These are phyloP conservation scores for Agrocybe praecox DNA, from an alignment of 768 basidiomycete genomes.

Conservation along the genomic window DNA sequence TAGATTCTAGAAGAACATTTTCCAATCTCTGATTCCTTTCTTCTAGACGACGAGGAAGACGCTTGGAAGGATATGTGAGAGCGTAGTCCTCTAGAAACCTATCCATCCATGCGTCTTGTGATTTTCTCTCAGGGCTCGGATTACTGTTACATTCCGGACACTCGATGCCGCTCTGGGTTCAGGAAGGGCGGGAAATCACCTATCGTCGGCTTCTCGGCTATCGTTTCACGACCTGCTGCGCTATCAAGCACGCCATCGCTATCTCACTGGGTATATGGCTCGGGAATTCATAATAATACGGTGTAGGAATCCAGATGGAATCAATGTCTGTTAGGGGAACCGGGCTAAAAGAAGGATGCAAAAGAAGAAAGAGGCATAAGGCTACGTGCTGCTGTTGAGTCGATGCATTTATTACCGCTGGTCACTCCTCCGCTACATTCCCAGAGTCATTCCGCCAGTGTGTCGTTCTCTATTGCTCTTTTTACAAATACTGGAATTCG, in stretches of 20 bases:
- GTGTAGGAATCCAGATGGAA: not conserved
- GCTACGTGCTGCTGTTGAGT: too few relatives aligned
- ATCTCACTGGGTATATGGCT: slow-evolving; percentile 13
- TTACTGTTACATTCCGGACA: not conserved
- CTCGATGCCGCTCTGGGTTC: not conserved
- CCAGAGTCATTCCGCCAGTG: too few relatives aligned
- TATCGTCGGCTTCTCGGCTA: not conserved
- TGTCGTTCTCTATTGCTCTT: too few relatives aligned
- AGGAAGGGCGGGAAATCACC: not conserved
- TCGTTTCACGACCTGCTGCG: too few relatives aligned
- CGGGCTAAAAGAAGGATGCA: too few relatives aligned
- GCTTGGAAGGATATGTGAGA: slow-evolving; percentile 14
- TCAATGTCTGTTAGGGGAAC: not conserved
- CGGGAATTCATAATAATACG: slow-evolving; percentile 1
- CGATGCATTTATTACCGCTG: too few relatives aligned
- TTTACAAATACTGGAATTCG: too few relatives aligned
- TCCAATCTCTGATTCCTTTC: not conserved
- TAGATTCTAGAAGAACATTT: not conserved
- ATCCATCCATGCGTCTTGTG: slow-evolving; percentile 6
- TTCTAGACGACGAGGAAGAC: not conserved
- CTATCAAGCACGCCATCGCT: too few relatives aligned
- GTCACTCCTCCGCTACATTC: too few relatives aligned
- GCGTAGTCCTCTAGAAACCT: slow-evolving; percentile 18
- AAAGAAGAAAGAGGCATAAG: too few relatives aligned
- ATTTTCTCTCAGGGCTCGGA: not conserved